Base-by-base conservation (phyloP, 495 filamentous ascomycete genomes). In the Penicillium pulvis region DNA sequence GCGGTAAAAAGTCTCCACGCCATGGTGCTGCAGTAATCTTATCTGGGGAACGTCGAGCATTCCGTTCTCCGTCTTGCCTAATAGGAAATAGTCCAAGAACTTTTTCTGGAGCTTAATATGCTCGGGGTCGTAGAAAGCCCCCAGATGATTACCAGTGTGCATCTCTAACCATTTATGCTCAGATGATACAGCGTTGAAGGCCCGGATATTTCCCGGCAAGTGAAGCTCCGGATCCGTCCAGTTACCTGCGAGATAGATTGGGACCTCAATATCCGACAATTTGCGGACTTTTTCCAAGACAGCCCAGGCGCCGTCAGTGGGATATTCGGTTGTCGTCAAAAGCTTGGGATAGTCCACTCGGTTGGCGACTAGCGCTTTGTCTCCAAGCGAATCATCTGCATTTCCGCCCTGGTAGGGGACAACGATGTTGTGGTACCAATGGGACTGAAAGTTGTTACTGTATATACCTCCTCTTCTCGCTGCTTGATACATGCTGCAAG, bases 401-500 rank as follows among this genome's bases (percentile, higher is more conserved):
- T 62, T 64, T 3, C 83, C 83, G 54, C 84, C 85, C 64, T 86
- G 83, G 58, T 83, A 81, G 2, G 69, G 63, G 16, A 84, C 57
- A 11, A 84, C 81, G 60, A 84, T 81, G 0, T 79, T 66, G 59
- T 80, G 71, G 79, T 80, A 86, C 82, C 83, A 84, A 23, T 79
- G 73, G 14, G 68, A 59, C 51, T 84, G 80, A 64, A 85, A 86
- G 11, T 62, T 65, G 58, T 85, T 78, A 0, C 76, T 81, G 31
- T 82, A 65, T 23, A 86, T 83, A 6, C 83, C 84, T 1, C 84
- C 83, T 51, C 84, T 81, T 8, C 81, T 67, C 48, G 71, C 78
- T 53, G 83, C 81, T 0, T 79, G 72, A 61, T 84, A 85, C 56
- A 77, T 78, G 53, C 83, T 79, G 3, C 75, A 76, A 75, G 80